phyloP scores from a whole-genome alignment of 352 stramenopile genomes.

The Saprolegnia parasitica region DNA sequence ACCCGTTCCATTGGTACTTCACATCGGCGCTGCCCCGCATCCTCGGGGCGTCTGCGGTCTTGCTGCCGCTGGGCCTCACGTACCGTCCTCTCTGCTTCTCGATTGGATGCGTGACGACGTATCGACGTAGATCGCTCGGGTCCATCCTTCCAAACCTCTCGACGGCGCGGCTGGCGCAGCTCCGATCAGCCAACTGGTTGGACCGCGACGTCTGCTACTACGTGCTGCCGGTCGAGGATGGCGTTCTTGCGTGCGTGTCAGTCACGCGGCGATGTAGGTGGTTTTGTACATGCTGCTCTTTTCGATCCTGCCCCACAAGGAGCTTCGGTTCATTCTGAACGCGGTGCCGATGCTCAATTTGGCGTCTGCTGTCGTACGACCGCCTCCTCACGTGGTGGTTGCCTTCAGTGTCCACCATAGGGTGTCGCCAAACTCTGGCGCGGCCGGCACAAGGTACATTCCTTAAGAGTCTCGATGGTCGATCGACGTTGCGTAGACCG shows the following conservation, averaged over 20 bases:
- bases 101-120: no score
- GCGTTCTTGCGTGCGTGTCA: no score
- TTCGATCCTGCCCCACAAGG: conserved; percentile 97
- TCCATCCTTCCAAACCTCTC: conserved; percentile 2
- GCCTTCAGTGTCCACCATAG: no score
- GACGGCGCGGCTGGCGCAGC: neutral
- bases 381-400: no score
- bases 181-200: neutral
- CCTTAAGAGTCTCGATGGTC: neutral
- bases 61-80: conserved; percentile 81
- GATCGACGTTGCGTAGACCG: conserved; percentile 34
- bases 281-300: conserved; percentile 92
- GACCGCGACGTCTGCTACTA: conserved; percentile 6
- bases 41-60: conserved; percentile 66
- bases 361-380: conserved; percentile 81
- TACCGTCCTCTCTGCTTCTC: conserved; percentile 32
- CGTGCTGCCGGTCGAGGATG: conserved; percentile 20
- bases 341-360: conserved; percentile 95
- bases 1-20: conserved; percentile 96
- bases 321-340: conserved; percentile 97
- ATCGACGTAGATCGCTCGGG: conserved; percentile 23
- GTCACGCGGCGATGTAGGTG: neutral
- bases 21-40: conserved; percentile 90
- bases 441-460: conserved; percentile 48
- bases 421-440: conserved; percentile 67